phyloP scores from a whole-genome alignment of 2,329 filamentous ascomycete genomes.

The Cordyceps fumosorosea region DNA sequence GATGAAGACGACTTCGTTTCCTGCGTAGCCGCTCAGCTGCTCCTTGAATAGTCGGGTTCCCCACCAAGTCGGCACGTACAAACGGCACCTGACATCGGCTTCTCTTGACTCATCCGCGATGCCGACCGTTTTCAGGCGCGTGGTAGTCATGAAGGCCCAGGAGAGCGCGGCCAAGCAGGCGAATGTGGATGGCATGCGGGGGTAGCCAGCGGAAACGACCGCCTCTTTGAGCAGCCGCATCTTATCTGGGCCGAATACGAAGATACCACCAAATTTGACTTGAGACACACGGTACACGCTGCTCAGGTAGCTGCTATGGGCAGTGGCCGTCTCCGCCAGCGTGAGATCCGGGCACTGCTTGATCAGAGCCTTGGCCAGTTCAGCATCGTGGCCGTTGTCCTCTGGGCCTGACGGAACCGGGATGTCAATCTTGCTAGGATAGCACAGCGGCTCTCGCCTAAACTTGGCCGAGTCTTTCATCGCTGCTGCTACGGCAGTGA shows the following conservation, averaged over 20 bases:
- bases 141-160: slow-evolving; percentile 33
- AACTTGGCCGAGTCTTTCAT: background rate
- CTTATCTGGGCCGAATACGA: slow-evolving; percentile 30
- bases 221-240: slow-evolving; percentile 26
- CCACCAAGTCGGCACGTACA: slow-evolving; percentile 39
- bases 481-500: slow-evolving; percentile 29
- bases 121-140: slow-evolving; percentile 19
- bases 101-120: background rate
- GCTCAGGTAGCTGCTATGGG: slow-evolving; percentile 26
- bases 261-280: slow-evolving; percentile 34
- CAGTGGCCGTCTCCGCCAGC: slow-evolving; percentile 25
- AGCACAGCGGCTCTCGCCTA: slow-evolving; percentile 14
- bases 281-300: slow-evolving; percentile 26
- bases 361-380: slow-evolving; percentile 18
- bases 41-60: slow-evolving; percentile 27
- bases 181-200: slow-evolving; percentile 27
- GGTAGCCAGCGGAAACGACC: slow-evolving; percentile 15
- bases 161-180: slow-evolving; percentile 33
- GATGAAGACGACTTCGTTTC: slow-evolving; percentile 37
- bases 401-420: background rate
- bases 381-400: background rate
- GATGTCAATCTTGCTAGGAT: slow-evolving; percentile 16
- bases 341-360: slow-evolving; percentile 33
- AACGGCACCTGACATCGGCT: slow-evolving; percentile 16
- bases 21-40: slow-evolving; percentile 29